phyloP scores from a whole-genome alignment of 1,284 basidiomycete species.

The Trichosporon coremiiforme region DNA sequence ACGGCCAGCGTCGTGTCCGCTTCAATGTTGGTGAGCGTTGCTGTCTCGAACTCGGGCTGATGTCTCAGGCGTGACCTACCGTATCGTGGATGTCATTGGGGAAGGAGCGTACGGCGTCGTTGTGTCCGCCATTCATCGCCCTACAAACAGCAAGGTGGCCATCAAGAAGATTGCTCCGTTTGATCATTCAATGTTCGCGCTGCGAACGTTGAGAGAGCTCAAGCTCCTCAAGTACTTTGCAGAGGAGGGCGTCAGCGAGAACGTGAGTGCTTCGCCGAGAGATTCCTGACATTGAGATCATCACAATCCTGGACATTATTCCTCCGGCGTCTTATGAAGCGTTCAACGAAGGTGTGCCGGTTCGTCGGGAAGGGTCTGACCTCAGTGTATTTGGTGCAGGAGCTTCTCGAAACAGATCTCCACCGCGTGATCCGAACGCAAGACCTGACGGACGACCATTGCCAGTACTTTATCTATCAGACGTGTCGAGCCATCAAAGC shows the following conservation, averaged over 20 bases:
- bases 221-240: constrained; percentile 89
- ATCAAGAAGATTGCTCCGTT: constrained; percentile 92
- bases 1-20: constrained; percentile 80
- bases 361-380: background rate
- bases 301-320: constrained; percentile 92
- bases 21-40: constrained; percentile 80
- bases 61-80: constrained; percentile 64
- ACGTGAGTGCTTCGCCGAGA: constrained; percentile 62
- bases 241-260: constrained; percentile 87
- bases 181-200: constrained; percentile 88
- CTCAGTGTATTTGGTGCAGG: constrained; percentile 67
- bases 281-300: constrained; percentile 65
- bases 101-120: constrained; percentile 80
- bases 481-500: constrained; percentile 92
- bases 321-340: constrained; percentile 82
- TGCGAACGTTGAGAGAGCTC: constrained; percentile 80
- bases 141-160: constrained; percentile 77
- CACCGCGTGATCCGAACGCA: constrained; percentile 75
- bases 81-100: constrained; percentile 88
- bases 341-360: constrained; percentile 76
- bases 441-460: constrained; percentile 84
- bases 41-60: constrained; percentile 25
- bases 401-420: constrained; percentile 75
- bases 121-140: constrained; percentile 75
- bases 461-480: constrained; percentile 61